A percentile compares a stretch with the other conserved stretches of the same genome.
These are phyloP conservation scores for Coprinellus aureogranulatus DNA, from an alignment of 768 basidiomycete species.

Conservation along the genomic window DNA sequence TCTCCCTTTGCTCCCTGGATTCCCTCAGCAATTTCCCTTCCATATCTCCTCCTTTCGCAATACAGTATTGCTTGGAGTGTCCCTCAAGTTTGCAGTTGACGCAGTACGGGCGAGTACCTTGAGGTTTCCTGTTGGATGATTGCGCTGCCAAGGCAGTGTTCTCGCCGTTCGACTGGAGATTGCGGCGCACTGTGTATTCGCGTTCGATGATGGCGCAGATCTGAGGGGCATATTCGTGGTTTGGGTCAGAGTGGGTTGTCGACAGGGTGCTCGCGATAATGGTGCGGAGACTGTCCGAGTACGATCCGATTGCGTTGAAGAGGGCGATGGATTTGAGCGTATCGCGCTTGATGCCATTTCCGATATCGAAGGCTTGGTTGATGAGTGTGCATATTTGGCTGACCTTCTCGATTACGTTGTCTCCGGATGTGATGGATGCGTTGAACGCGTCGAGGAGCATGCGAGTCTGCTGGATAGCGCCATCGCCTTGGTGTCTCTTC, in stretches of 20 bases:
- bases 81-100: conserved; percentile 9
- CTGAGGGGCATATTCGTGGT: not conserved
- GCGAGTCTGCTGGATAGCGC: no score
- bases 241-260: not conserved
- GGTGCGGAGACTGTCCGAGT: conserved; percentile 2
- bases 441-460: no score
- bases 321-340: conserved; percentile 12
- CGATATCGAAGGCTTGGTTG: conserved; percentile 10
- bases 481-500: no score
- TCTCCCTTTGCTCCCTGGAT: not conserved
- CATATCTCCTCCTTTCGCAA: conserved; percentile 23
- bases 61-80: conserved; percentile 18
- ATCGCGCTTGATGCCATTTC: conserved; percentile 2
- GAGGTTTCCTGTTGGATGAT: not conserved
- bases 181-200: not conserved
- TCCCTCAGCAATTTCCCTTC: not conserved
- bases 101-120: conserved; percentile 5
- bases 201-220: conserved; percentile 6
- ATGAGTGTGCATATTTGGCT: conserved; percentile 4
- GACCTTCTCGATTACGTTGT: no score
- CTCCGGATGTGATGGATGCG: no score
- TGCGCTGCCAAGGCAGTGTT: not conserved
- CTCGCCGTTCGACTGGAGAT: not conserved
- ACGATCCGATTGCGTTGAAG: conserved; percentile 9
- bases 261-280: conserved; percentile 1